These are phyloP conservation scores for Thecamonas trahens DNA, from an alignment of 78 protist species.

Conservation along the genomic window DNA sequence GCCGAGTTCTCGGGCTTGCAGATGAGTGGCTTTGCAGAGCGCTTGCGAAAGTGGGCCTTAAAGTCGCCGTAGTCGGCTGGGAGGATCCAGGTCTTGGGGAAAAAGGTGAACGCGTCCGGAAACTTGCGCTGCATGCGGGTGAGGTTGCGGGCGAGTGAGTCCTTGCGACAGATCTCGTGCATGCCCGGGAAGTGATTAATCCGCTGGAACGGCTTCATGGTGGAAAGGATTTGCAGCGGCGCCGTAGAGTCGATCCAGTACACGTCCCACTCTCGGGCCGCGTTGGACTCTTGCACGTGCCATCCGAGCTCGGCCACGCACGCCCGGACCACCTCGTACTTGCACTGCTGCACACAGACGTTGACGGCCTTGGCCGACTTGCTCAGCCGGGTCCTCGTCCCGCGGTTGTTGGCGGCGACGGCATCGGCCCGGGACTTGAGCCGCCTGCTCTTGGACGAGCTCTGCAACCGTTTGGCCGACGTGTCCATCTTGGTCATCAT, in stretches of 20 bases:
- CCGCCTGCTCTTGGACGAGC: too few relatives aligned
- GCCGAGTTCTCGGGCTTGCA: slow-evolving; percentile 21
- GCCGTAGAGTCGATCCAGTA: neutral
- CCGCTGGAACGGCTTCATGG: neutral
- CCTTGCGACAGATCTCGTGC: slow-evolving; percentile 46
- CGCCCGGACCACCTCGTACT: too few relatives aligned
- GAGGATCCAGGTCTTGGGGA: slow-evolving; percentile 32
- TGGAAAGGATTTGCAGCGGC: neutral
- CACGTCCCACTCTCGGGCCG: neutral
- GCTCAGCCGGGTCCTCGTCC: too few relatives aligned
- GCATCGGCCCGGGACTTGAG: too few relatives aligned
- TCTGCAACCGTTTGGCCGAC: too few relatives aligned
- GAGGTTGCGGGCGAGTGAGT: slow-evolving; percentile 36
- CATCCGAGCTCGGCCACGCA: too few relatives aligned
- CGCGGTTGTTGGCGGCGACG: too few relatives aligned
- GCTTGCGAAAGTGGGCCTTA: neutral
- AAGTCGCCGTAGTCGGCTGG: slow-evolving; percentile 17
- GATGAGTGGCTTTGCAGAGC: slow-evolving; percentile 10
- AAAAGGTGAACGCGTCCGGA: slow-evolving; percentile 22
- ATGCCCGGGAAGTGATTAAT: slow-evolving; percentile 50
- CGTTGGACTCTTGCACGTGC: too few relatives aligned
- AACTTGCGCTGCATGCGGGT: slow-evolving; percentile 9
- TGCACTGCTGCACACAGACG: too few relatives aligned
- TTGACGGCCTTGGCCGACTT: too few relatives aligned
- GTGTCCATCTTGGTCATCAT: too few relatives aligned